These are phyloP conservation scores for Datisca glomerata DNA, from an alignment of 306 rosid genomes.

Conservation along the genomic window DNA sequence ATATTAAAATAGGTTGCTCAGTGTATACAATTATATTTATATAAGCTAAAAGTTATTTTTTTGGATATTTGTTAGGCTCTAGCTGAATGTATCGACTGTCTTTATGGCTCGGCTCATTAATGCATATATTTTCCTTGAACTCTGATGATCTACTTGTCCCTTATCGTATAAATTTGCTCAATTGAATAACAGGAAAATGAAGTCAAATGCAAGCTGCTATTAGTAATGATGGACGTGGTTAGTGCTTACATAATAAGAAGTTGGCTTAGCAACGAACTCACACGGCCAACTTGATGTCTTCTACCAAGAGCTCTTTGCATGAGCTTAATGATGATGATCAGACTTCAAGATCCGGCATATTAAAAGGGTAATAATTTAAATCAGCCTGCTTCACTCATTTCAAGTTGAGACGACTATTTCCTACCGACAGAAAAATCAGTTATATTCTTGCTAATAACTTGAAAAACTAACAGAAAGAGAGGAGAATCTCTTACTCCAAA, in stretches of 20 bases:
- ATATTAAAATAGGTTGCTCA: no score
- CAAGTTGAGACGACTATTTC: no score
- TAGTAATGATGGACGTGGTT: conserved; percentile 16
- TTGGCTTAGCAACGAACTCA: conserved; percentile 15
- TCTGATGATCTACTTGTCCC: no score
- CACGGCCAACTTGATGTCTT: conserved; percentile 29
- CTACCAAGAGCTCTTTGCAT: conserved; percentile 17
- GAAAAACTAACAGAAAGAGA: neutral
- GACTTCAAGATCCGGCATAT: conserved; percentile 13
- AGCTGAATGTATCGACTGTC: no score
- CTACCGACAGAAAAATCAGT: no score
- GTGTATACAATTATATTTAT: no score
- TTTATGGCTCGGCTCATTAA: no score
- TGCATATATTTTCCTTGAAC: no score
- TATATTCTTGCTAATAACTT: neutral
- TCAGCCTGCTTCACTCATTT: no score
- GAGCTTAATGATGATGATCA: conserved; percentile 18
- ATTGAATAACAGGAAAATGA: neutral
- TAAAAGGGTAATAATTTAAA: conserved; percentile 18
- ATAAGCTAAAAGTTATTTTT: no score
- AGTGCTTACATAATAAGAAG: conserved; percentile 7
- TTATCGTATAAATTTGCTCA: no score
- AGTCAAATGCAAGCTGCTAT: conserved; percentile 18
- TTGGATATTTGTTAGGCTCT: no score
- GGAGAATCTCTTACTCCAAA: conserved; percentile 23